phyloP scores from a whole-genome alignment of 768 basidiomycete species.

The Russula virescens region DNA sequence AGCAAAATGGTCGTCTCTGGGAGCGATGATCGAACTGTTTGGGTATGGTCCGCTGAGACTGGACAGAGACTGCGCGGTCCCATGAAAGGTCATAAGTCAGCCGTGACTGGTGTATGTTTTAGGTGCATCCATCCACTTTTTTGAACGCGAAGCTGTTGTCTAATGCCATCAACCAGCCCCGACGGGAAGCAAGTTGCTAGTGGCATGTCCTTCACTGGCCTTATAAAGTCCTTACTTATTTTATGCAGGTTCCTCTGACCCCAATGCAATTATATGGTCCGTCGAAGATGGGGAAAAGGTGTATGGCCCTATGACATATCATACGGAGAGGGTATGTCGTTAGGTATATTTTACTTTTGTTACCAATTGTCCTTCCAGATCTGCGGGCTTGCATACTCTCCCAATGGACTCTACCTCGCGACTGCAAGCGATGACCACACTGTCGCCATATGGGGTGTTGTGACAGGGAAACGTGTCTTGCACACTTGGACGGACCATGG shows the following conservation, averaged over 20 bases:
- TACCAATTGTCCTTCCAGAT: not conserved
- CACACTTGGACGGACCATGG: not conserved
- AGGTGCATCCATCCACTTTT: not conserved
- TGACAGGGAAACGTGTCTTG: conserved; percentile 39
- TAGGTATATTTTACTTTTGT: not conserved
- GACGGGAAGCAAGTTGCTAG: conserved; percentile 17
- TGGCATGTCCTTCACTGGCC: conserved; percentile 4
- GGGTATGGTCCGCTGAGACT: conserved; percentile 16
- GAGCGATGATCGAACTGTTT: conserved; percentile 16
- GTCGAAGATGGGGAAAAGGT: conserved; percentile 8
- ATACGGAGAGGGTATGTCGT: conserved; percentile 8
- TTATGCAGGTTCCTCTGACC: conserved; percentile 11
- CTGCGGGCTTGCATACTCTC: conserved; percentile 15
- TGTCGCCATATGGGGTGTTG: conserved; percentile 44
- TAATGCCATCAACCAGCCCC: conserved; percentile 5
- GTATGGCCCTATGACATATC: not conserved
- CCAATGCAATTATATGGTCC: conserved; percentile 11
- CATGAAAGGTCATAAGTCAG: conserved; percentile 8
- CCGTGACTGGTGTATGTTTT: conserved; percentile 15
- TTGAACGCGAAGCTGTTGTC: not conserved
- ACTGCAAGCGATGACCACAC: conserved; percentile 45
- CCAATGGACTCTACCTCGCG: conserved; percentile 28
- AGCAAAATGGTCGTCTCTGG: conserved; percentile 20
- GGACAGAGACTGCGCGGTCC: conserved; percentile 14
- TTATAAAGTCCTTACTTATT: not conserved